Base-by-base conservation (phyloP, 2,329 filamentous ascomycete genomes). In the Sclerotiophoma versabilis region DNA sequence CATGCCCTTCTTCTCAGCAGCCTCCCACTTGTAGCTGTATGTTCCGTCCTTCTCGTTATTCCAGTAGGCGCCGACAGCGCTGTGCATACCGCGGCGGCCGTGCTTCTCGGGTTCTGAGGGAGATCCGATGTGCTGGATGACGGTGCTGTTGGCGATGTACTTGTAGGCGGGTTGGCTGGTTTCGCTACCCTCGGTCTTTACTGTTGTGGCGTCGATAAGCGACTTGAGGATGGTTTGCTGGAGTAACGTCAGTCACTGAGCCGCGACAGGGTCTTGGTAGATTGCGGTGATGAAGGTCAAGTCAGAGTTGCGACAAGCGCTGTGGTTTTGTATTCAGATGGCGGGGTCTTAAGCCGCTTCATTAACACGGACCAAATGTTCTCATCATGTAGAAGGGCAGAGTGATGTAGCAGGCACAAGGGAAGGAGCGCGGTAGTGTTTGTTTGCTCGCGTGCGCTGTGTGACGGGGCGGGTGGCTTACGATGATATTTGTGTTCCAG, bases 111-210 rank as follows among this genome's bases (percentile, higher is more conserved):
- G 72, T 75, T 73, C 76, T 4, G 68, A 66, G 29, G 70, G 68
- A 17, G 66, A 63, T 34, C 67, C 68, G 27, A 93, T 82, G 80
- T 98, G 93, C 81, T 99, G 93, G 66, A 98, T 96, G 73, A 98
- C 97, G 63, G 93, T 98, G 81, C 91, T 96, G 83, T 96, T 98
- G 79, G 96, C 92, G 66, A 92, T 91, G 79, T 93, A 98, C 79
- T 98, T 98, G 85, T 88, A 96, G 14, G 81, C 77, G 5, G 90
- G 88, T 22, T 84, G 80, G 23, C 81, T 22, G 3, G 48, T 22
- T n/a, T 52, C 77, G 38, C 49, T 34, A 41, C 82, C 74, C 15
- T 85, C 82, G 15, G 84, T 86, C 44, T 88, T 87, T 73, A 93
- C 90, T 63, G 88, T 87, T 50, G 53, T 56, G 14, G 46, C 47